Percentiles rank a stretch among this genome's conserved stretches.
Evolutionary conservation across 768 basidiomycete genomes (phyloP).

Genomic region (Termitomyces sp.): DNA sequence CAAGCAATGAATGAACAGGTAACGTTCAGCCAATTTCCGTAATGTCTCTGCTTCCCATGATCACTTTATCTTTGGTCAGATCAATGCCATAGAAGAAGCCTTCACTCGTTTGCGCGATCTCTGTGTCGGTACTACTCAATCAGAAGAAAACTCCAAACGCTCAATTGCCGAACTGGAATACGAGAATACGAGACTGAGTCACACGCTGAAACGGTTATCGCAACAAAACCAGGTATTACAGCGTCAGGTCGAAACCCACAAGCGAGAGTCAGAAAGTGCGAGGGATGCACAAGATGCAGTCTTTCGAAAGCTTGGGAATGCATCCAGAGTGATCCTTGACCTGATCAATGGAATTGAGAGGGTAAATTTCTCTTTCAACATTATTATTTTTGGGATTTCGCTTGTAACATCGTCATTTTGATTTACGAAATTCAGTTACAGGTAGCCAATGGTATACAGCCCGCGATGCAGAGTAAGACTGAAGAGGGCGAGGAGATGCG

Average conservation of each 20-base stretch:
- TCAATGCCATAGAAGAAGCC: conserved; percentile 5
- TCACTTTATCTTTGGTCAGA: conserved; percentile 3
- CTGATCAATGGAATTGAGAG: conserved; percentile 38
- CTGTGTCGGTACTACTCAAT: conserved; percentile 7
- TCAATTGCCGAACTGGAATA: conserved; percentile 35
- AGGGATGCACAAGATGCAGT: conserved; percentile 27
- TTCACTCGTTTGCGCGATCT: conserved; percentile 13
- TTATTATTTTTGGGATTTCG: not conserved
- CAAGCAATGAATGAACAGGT: conserved; percentile 26
- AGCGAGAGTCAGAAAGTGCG: conserved; percentile 25
- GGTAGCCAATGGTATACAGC: not conserved
- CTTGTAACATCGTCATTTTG: conserved; percentile 3
- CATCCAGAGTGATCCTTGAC: conserved; percentile 34
- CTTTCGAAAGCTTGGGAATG: conserved; percentile 27
- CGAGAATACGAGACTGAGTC: conserved; percentile 17
- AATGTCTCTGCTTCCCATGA: not conserved
- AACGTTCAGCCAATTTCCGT: not conserved
- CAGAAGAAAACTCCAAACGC: conserved; percentile 10
- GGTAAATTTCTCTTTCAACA: conserved; percentile 6
- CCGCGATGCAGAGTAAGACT: not conserved
- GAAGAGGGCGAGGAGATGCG: conserved; percentile 18
- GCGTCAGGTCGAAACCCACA: conserved; percentile 16
- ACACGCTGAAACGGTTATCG: conserved; percentile 22
- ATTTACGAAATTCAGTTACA: conserved; percentile 8
- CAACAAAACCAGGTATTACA: conserved; percentile 29